These are phyloP conservation scores for Pneumocystis murina DNA, from an alignment of 1,139 yeast genomes.

Conservation along the genomic window DNA sequence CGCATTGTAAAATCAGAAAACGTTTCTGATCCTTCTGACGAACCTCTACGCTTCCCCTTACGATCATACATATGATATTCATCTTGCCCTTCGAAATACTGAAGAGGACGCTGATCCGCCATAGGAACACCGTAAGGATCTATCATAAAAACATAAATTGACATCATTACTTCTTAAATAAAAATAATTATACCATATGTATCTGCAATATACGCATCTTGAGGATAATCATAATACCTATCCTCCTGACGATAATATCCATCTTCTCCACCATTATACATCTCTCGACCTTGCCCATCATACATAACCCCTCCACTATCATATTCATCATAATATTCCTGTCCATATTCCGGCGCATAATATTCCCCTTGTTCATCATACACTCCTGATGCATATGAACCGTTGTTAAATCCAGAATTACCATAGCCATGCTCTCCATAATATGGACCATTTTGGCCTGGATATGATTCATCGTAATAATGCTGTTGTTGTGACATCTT, in stretches of 20 bases:
- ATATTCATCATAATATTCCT: slow-evolving; percentile 17
- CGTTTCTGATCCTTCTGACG: slow-evolving; percentile 29
- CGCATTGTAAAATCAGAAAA: slow-evolving; percentile 33
- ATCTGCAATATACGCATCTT: slow-evolving; percentile 24
- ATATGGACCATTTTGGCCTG: background rate
- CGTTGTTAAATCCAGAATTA: slow-evolving; percentile 16
- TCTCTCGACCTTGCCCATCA: slow-evolving; percentile 20
- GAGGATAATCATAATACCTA: slow-evolving; percentile 18
- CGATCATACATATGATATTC: slow-evolving; percentile 12
- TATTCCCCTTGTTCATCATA: slow-evolving; percentile 14
- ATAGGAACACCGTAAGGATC: slow-evolving; percentile 15
- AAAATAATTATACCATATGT: slow-evolving; percentile 18
- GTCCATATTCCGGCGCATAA: slow-evolving; percentile 13
- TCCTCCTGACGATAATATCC: slow-evolving; percentile 11
- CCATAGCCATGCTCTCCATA: slow-evolving; percentile 7
- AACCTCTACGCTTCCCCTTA: slow-evolving; percentile 20
- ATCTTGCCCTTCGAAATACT: slow-evolving; percentile 15
- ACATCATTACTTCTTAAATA: background rate
- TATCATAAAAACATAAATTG: slow-evolving; percentile 10
- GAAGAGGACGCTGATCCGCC: slow-evolving; percentile 16
- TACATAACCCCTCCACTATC: slow-evolving; percentile 23
- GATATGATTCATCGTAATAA: slow-evolving; percentile 15
- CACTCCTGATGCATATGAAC: slow-evolving; percentile 21
- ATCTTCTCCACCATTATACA: slow-evolving; percentile 8
- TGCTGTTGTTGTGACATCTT: slow-evolving; percentile 9